These are phyloP conservation scores for Alternaria postmessia DNA, from an alignment of 2,329 filamentous ascomycete species.

Conservation along the genomic window DNA sequence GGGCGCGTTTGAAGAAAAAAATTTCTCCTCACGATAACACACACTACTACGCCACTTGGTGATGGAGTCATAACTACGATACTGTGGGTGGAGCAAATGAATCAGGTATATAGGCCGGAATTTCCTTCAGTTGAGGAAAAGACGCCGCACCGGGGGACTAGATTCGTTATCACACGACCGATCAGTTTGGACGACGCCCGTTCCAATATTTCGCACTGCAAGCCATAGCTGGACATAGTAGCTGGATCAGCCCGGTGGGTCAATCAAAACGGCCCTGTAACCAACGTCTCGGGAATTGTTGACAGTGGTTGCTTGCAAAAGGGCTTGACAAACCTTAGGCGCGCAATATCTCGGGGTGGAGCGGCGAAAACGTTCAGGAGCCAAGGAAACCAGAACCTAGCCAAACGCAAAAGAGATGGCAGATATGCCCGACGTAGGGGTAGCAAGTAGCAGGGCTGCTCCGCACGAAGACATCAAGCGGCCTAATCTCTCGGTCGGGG, in stretches of 20 bases:
- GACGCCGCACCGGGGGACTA: not conserved
- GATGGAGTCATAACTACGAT: constrained; percentile 12
- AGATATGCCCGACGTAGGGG: not conserved
- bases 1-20: not conserved
- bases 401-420: not conserved
- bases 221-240: not conserved
- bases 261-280: constrained; percentile 12
- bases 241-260: not conserved
- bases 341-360: constrained; percentile 13
- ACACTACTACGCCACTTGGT: constrained; percentile 1
- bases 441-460: constrained; percentile 3
- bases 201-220: constrained; percentile 1
- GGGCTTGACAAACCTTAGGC: constrained; percentile 3
- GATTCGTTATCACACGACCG: not conserved
- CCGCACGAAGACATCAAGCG: constrained; percentile 14
- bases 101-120: constrained; percentile 7
- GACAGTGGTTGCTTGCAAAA: not conserved
- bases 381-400: not conserved
- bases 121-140: not conserved
- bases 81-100: constrained; percentile 12
- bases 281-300: not conserved
- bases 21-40: not conserved
- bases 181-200: not conserved
- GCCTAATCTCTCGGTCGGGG: constrained; percentile 3
- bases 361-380: constrained; percentile 8